Conservation (phyloP, 176 grass and related monocot species). For the Oryza longistaminata region DNA sequence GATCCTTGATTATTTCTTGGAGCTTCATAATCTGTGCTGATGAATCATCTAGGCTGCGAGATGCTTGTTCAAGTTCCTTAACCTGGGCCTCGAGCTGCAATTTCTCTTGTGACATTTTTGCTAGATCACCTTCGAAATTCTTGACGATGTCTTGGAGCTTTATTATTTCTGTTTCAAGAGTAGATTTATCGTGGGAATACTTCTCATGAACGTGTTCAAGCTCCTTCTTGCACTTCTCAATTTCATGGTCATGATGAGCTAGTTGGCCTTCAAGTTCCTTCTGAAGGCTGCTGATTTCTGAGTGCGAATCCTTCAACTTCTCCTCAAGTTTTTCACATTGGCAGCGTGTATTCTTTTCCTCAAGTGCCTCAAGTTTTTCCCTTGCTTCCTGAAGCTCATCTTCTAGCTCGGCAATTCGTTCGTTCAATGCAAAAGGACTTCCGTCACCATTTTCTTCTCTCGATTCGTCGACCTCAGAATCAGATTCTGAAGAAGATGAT, state of each 20-base stretch:
- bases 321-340: conserved; percentile 53
- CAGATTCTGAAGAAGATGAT: conserved; percentile 67
- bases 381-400: conserved; percentile 66
- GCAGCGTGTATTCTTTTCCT: conserved; percentile 52
- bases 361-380: conserved; percentile 57
- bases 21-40: conserved; percentile 42
- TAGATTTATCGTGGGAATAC: conserved; percentile 57
- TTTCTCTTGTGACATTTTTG: conserved; percentile 50
- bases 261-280: conserved; percentile 50
- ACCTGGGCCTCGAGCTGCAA: conserved; percentile 44
- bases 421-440: conserved; percentile 45
- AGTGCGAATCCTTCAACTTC: conserved; percentile 39
- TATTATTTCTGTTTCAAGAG: conserved; percentile 52
- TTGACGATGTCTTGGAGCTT: conserved; percentile 43
- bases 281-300: conserved; percentile 42
- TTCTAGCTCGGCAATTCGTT: conserved; percentile 72
- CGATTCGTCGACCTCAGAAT: conserved; percentile 57
- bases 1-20: conserved; percentile 46
- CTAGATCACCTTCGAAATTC: conserved; percentile 51
- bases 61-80: conserved; percentile 50
- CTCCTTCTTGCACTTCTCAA: conserved; percentile 55
- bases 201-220: conserved; percentile 46
- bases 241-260: conserved; percentile 44
- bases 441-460: conserved; percentile 53
- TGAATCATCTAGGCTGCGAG: conserved; percentile 49